Conservation (phyloP, 2,329 filamentous ascomycete species). For the Penicillium hesseltinei region DNA sequence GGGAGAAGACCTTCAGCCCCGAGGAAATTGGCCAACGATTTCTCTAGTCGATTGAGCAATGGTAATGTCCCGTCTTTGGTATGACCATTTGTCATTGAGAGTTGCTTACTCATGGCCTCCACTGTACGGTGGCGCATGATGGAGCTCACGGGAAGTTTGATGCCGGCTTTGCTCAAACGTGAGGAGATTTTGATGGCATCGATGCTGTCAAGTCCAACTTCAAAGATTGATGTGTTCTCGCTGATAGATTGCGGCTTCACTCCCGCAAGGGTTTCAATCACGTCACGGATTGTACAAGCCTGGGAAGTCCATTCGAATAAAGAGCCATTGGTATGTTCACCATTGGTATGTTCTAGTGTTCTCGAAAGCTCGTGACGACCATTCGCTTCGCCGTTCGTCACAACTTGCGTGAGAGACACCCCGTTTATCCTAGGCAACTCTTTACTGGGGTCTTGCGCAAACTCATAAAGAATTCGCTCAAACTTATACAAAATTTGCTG, state of each 20-base stretch:
- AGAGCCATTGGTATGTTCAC: not conserved
- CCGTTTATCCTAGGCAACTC: constrained; percentile 18
- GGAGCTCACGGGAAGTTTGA: constrained; percentile 67
- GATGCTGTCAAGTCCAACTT: constrained; percentile 87
- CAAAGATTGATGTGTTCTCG: constrained; percentile 66
- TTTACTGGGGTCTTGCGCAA: constrained; percentile 33
- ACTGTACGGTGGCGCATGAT: constrained; percentile 74
- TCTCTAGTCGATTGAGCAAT: constrained; percentile 20
- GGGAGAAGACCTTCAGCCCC: constrained; percentile 36
- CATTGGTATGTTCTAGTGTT: not conserved
- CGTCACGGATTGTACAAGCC: constrained; percentile 55
- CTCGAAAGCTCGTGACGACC: not conserved
- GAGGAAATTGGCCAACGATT: constrained; percentile 42
- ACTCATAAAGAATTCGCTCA: constrained; percentile 37
- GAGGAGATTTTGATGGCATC: constrained; percentile 83
- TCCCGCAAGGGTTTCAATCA: constrained; percentile 63
- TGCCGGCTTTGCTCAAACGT: constrained; percentile 59
- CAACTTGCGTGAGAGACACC: not conserved
- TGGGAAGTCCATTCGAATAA: constrained; percentile 59
- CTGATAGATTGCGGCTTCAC: constrained; percentile 53
- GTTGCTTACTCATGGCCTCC: constrained; percentile 52
- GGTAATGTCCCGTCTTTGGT: constrained; percentile 24
- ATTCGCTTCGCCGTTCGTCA: constrained; percentile 3
- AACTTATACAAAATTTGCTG: constrained; percentile 46
- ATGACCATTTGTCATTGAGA: constrained; percentile 19